Evolutionary conservation across 2,329 filamentous ascomycete species (phyloP).

Genomic region (Monascus ruber): DNA sequence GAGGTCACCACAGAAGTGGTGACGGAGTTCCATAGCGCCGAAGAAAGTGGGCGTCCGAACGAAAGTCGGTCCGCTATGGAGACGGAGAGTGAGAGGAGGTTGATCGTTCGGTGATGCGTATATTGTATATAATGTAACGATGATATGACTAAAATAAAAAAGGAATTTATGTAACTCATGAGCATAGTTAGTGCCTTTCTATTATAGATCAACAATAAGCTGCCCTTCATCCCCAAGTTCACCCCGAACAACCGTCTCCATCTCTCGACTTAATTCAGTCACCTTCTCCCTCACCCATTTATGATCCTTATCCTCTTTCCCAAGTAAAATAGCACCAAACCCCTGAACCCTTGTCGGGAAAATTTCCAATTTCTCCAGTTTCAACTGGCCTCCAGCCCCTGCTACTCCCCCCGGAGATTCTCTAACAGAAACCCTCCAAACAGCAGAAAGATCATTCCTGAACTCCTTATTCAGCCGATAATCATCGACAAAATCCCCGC

Average conservation of each 20-base stretch:
- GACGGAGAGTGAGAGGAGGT: neutral
- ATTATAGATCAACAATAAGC: constrained; percentile 14
- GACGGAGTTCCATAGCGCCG: constrained; percentile 10
- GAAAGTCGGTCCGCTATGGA: neutral
- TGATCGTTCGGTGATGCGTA: neutral
- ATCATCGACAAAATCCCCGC: constrained; percentile 34
- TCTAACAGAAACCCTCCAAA: constrained; percentile 26
- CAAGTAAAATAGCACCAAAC: constrained; percentile 23
- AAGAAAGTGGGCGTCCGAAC: constrained; percentile 6
- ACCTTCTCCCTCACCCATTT: constrained; percentile 20
- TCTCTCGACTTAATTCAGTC: constrained; percentile 12
- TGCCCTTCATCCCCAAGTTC: constrained; percentile 20
- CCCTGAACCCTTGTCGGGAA: constrained; percentile 24
- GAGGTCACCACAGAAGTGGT: constrained; percentile 23
- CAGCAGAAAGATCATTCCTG: constrained; percentile 29
- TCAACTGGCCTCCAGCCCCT: constrained; percentile 4
- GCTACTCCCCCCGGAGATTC: constrained; percentile 3
- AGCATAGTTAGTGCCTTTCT: neutral
- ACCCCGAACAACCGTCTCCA: constrained; percentile 16
- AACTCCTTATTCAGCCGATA: constrained; percentile 23
- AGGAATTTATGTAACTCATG: neutral
- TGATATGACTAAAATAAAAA: neutral
- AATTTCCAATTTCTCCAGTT: constrained; percentile 19
- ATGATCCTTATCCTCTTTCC: constrained; percentile 19
- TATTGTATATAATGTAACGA: neutral